A percentile compares a stretch with the other conserved stretches of the same genome.
These are phyloP conservation scores for Mycena amicta DNA, from an alignment of 768 basidiomycete genomes.

Conservation along the genomic window DNA sequence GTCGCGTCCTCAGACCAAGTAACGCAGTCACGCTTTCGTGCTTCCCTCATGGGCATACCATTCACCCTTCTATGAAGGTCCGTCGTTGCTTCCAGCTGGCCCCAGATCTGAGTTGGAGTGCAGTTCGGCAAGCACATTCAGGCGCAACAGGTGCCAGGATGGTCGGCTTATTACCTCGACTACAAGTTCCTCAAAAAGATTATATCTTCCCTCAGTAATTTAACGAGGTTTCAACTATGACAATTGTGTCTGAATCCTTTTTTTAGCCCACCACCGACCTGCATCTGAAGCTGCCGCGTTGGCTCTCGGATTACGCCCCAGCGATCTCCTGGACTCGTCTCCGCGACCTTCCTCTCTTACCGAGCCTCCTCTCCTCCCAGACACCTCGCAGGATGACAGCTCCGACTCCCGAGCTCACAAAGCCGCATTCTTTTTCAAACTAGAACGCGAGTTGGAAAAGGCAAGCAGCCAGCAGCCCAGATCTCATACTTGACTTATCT, in stretches of 20 bases:
- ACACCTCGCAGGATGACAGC: constrained; percentile 65
- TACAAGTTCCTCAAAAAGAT: constrained; percentile 99
- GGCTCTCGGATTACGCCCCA: constrained; percentile 78
- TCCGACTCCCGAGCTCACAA: constrained; percentile 95
- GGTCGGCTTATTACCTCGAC: constrained; percentile 94
- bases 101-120: constrained; percentile 10
- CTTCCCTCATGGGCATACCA: not conserved
- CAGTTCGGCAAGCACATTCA: constrained; percentile 99
- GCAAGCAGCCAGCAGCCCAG: constrained; percentile 41
- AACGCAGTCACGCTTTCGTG: not conserved
- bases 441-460: constrained; percentile 97
- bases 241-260: too few relatives aligned
- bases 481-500: constrained; percentile 13
- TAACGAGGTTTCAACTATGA: too few relatives aligned
- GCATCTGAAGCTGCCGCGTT: constrained; percentile 88
- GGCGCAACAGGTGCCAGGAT: constrained; percentile 94
- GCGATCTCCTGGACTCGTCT: constrained; percentile 42
- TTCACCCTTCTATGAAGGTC: not conserved
- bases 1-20: not conserved
- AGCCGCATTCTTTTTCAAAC: constrained; percentile 98
- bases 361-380: constrained; percentile 62
- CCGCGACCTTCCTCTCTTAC: constrained; percentile 33
- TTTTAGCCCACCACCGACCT: constrained; percentile 85
- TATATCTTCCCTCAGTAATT: constrained; percentile 92
- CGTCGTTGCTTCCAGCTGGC: constrained; percentile 6